These are phyloP conservation scores for Aspergillus mulundensis DNA, from an alignment of 495 filamentous ascomycete species.

Conservation along the genomic window DNA sequence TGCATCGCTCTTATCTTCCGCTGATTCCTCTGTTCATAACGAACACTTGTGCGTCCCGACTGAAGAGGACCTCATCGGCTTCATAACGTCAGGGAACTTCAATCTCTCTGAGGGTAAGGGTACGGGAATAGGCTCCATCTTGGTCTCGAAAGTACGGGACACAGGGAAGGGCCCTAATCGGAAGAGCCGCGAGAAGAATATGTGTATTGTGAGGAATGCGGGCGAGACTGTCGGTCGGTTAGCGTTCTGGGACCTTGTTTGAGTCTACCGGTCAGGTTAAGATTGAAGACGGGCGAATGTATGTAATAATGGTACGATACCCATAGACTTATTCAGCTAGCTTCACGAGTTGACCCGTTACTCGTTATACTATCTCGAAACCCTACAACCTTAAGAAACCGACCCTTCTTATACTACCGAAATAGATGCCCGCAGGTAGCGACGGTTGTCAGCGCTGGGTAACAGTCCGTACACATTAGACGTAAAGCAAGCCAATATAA, in stretches of 20 bases:
- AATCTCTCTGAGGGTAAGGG: slow-evolving; percentile 73
- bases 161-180: neutral
- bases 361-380: no score
- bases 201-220: slow-evolving; percentile 78
- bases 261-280: neutral
- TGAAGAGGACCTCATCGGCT: slow-evolving; percentile 80
- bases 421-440: no score
- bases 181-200: slow-evolving; percentile 31
- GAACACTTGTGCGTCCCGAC: slow-evolving; percentile 64
- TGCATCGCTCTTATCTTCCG: slow-evolving; percentile 42
- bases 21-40: slow-evolving; percentile 31
- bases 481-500: neutral
- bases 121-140: slow-evolving; percentile 69
- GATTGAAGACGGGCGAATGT: neutral
- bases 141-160: slow-evolving; percentile 50
- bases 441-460: no score
- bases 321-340: slow-evolving; percentile 1
- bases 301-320: neutral
- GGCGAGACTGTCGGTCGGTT: slow-evolving; percentile 74
- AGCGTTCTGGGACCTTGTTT: slow-evolving; percentile 70
- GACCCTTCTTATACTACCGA: no score
- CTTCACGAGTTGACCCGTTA: no score
- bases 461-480: neutral
- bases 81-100: slow-evolving; percentile 83
- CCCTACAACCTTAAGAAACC: no score